phyloP scores from a whole-genome alignment of 345 rosid species.

The Lepidium didymum region DNA sequence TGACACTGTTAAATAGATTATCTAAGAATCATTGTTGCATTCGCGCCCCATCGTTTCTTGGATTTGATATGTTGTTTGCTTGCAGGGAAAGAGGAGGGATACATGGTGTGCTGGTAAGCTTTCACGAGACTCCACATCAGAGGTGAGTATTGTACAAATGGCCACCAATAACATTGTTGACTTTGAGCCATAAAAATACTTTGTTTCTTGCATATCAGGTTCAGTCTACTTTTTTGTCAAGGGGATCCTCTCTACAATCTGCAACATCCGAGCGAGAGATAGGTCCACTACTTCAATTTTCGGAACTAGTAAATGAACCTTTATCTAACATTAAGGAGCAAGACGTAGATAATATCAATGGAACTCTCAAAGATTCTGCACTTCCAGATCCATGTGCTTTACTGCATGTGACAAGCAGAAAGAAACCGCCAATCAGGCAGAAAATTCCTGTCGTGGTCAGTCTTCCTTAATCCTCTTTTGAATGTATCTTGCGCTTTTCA shows the following conservation, averaged over 20 bases:
- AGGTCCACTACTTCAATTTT: conserved; percentile 68
- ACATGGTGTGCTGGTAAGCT: conserved; percentile 86
- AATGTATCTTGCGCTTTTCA: conserved; percentile 9
- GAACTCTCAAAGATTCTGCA: conserved; percentile 32
- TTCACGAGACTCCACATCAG: conserved; percentile 37
- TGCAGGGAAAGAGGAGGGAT: conserved; percentile 79
- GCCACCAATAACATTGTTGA: background rate
- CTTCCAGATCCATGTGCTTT: conserved; percentile 73
- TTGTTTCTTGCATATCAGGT: conserved; percentile 34
- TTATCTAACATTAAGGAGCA: conserved; percentile 30
- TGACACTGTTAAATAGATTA: conserved; percentile 5
- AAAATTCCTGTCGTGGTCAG: conserved; percentile 55
- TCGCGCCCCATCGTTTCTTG: background rate
- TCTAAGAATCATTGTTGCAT: background rate
- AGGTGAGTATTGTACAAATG: conserved; percentile 16
- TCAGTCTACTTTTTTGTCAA: conserved; percentile 35
- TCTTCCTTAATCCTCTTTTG: conserved; percentile 15
- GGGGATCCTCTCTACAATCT: conserved; percentile 43
- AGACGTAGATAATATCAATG: conserved; percentile 33
- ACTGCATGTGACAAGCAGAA: conserved; percentile 72
- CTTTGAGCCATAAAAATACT: conserved; percentile 7
- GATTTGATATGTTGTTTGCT: conserved; percentile 17
- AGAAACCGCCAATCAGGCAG: conserved; percentile 52
- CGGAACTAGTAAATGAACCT: conserved; percentile 47
- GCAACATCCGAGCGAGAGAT: conserved; percentile 36